Conservation (phyloP, 2,329 filamentous ascomycete genomes). For the Paracamarosporium sp. region DNA sequence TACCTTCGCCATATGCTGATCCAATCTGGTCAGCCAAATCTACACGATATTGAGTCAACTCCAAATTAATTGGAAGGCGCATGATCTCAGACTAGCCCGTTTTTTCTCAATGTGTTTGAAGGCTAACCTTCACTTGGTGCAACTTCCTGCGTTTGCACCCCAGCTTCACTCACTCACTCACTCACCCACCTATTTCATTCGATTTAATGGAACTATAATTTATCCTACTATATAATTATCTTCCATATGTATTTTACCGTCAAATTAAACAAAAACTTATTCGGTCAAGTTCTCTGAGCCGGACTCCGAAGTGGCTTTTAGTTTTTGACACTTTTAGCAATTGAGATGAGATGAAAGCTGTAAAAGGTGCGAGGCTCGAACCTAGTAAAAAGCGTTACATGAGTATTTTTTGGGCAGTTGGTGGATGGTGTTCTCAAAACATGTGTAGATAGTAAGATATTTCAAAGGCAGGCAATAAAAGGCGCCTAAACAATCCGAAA, state of each 20-base stretch:
- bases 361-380: background rate
- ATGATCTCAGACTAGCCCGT: too few relatives aligned
- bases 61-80: too few relatives aligned
- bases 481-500: too few relatives aligned
- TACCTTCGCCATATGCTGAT: too few relatives aligned
- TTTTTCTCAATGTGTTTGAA: too few relatives aligned
- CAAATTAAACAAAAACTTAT: background rate
- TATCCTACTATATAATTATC: background rate
- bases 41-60: too few relatives aligned
- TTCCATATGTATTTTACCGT: background rate
- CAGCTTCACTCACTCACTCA: background rate
- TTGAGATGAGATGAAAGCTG: background rate
- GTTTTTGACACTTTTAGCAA: background rate
- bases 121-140: too few relatives aligned
- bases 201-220: background rate
- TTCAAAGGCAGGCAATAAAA: too few relatives aligned
- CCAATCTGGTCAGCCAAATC: too few relatives aligned
- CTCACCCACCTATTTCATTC: background rate
- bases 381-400: background rate
- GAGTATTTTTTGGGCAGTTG: conserved; percentile 6
- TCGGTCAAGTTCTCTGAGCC: background rate
- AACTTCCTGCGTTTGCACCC: background rate
- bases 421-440: too few relatives aligned
- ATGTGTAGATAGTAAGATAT: too few relatives aligned
- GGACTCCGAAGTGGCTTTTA: background rate